Percentiles rank a stretch among this genome's conserved stretches.
These are phyloP conservation scores for Diddensiella transvaalensis DNA, from an alignment of 805 yeast species.

Conservation along the genomic window DNA sequence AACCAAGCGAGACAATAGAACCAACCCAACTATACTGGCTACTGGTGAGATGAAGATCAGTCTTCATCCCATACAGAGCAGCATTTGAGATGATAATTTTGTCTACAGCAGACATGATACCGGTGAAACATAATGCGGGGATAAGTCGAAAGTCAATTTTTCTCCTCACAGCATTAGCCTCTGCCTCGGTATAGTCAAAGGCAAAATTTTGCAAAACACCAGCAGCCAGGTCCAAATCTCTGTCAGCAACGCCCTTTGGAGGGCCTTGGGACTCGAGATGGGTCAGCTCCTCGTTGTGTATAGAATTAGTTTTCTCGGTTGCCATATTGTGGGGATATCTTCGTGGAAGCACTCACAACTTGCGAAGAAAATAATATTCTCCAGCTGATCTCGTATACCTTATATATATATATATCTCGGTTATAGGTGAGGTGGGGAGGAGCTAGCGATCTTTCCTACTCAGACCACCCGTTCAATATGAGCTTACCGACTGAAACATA, in stretches of 20 bases:
- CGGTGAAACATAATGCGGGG: constrained; percentile 53
- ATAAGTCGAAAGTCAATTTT: constrained; percentile 53
- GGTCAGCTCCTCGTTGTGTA: not conserved
- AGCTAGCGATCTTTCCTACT: too few species aligned
- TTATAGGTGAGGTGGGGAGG: too few species aligned
- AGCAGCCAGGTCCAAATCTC: constrained; percentile 12
- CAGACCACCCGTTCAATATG: too few species aligned
- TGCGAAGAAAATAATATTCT: not conserved
- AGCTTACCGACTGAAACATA: too few species aligned
- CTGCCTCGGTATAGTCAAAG: constrained; percentile 18
- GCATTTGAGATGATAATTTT: constrained; percentile 53
- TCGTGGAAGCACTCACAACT: too few species aligned
- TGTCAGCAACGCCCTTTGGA: constrained; percentile 8
- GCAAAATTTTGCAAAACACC: constrained; percentile 4
- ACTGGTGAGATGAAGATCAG: constrained; percentile 31
- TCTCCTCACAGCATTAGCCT: constrained; percentile 38
- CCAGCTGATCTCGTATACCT: not conserved
- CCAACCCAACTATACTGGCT: constrained; percentile 29
- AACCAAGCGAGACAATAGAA: constrained; percentile 44
- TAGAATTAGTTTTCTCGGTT: not conserved
- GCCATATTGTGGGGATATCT: not conserved
- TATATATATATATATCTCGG: not conserved
- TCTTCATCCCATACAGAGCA: constrained; percentile 48
- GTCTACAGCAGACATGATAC: constrained; percentile 53
- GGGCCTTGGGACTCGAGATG: not conserved